phyloP scores from a whole-genome alignment of 768 basidiomycete species.

The Calvatia gigantea region DNA sequence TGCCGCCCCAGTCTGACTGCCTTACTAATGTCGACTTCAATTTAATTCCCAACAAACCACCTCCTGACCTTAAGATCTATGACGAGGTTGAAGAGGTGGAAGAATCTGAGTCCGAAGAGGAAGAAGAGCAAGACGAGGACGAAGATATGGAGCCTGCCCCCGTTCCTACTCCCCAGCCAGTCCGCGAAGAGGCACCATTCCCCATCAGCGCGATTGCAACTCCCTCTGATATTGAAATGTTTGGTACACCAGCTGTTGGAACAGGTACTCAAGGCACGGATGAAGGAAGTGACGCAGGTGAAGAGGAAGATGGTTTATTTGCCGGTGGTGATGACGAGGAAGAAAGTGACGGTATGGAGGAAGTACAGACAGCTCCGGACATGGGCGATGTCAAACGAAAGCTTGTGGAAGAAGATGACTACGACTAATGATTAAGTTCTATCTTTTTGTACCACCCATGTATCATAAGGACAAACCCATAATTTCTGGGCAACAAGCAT shows the following conservation, averaged over 20 bases:
- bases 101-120: slow-evolving; percentile 66
- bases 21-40: slow-evolving; percentile 84
- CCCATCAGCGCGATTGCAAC: slow-evolving; percentile 61
- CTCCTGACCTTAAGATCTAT: slow-evolving; percentile 69
- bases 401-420: slow-evolving; percentile 84
- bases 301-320: slow-evolving; percentile 78
- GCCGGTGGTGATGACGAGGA: slow-evolving; percentile 73
- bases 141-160: slow-evolving; percentile 61
- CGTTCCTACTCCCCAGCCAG: slow-evolving; percentile 22
- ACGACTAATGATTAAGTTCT: slow-evolving; percentile 46
- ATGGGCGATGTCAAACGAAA: slow-evolving; percentile 73
- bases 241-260: slow-evolving; percentile 38
- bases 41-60: slow-evolving; percentile 80
- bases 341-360: slow-evolving; percentile 83
- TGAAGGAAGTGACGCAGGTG: slow-evolving; percentile 66
- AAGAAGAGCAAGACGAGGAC: slow-evolving; percentile 57
- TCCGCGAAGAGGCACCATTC: slow-evolving; percentile 45
- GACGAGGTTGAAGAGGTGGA: slow-evolving; percentile 82
- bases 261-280: slow-evolving; percentile 32
- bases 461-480: slow-evolving; percentile 17
- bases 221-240: slow-evolving; percentile 70
- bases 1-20: slow-evolving; percentile 69
- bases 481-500: slow-evolving; percentile 9
- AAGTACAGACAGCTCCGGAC: slow-evolving; percentile 52
- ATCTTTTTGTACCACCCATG: slow-evolving; percentile 12